phyloP scores from a whole-genome alignment of 1,284 basidiomycete species.

The Mycosarcoma mackinlayi region DNA sequence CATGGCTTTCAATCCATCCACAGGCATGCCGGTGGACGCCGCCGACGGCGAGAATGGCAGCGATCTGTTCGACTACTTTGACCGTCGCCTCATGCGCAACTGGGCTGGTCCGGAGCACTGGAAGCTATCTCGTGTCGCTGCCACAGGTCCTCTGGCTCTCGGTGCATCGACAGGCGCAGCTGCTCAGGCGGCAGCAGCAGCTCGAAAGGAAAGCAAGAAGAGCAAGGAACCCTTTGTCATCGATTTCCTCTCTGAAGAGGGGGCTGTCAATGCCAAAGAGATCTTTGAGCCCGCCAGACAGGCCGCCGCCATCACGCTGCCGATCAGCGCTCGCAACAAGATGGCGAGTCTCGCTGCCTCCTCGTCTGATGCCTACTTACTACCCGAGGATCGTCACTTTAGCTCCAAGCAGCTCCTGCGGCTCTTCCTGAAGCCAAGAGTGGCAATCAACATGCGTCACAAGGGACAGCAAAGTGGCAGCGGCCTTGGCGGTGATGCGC shows the following conservation, averaged over 20 bases:
- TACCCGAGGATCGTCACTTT: conserved; percentile 99
- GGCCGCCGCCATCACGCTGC: conserved; percentile 68
- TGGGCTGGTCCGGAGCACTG: conserved; percentile 99
- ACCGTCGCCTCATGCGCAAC: conserved; percentile 86
- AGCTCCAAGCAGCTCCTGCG: conserved; percentile 87
- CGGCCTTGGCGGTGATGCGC: conserved; percentile 82
- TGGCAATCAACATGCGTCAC: conserved; percentile 69
- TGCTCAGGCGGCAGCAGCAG: conserved; percentile 16
- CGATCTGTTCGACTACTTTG: conserved; percentile 85
- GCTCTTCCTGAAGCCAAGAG: conserved; percentile 84
- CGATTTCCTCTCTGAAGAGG: conserved; percentile 79
- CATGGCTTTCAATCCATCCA: conserved; percentile 73
- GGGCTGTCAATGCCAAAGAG: conserved; percentile 76
- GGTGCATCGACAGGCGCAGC: conserved; percentile 26
- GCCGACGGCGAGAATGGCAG: conserved; percentile 43
- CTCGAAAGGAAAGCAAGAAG: conserved; percentile 45
- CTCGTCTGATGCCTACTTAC: conserved; percentile 73
- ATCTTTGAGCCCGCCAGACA: conserved; percentile 75
- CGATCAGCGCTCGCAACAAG: conserved; percentile 64
- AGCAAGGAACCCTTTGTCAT: conserved; percentile 83
- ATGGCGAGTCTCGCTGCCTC: conserved; percentile 68
- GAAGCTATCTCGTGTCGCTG: conserved; percentile 75
- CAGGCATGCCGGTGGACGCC: conserved; percentile 30
- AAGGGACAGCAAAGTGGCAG: conserved; percentile 82
- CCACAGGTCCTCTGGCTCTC: conserved; percentile 33